These are phyloP conservation scores for Beauveria brongniartii DNA, from an alignment of 2,329 filamentous ascomycete genomes.

Conservation along the genomic window DNA sequence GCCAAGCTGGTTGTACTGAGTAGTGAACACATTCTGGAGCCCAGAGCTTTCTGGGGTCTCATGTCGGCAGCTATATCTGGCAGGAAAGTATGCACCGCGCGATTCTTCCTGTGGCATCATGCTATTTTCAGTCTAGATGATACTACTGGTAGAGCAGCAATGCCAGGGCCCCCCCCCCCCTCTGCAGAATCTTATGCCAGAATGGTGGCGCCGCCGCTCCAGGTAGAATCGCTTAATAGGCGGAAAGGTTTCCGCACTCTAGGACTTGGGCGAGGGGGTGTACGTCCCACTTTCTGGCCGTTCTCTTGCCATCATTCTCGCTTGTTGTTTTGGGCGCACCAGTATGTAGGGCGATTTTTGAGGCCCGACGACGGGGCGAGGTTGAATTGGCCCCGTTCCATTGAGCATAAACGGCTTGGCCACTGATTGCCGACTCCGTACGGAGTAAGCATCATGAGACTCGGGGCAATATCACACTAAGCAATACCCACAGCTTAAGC, in stretches of 20 bases:
- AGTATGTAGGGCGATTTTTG: background rate
- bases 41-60: background rate
- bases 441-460: background rate
- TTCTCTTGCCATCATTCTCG: background rate
- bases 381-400: background rate
- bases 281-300: background rate
- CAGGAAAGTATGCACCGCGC: background rate
- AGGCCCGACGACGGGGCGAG: background rate
- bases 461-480: background rate
- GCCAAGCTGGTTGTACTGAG: background rate
- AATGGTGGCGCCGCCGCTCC: background rate
- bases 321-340: background rate
- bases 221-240: constrained; percentile 1
- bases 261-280: background rate
- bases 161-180: background rate
- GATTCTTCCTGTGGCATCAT: background rate
- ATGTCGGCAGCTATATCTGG: background rate
- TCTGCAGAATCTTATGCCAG: background rate
- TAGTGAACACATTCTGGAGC: background rate
- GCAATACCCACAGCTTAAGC: constrained; percentile 1
- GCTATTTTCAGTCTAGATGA: background rate
- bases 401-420: background rate
- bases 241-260: background rate
- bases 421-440: background rate
- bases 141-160: background rate